A percentile compares a stretch with the other conserved stretches of the same genome.
phyloP scores from a whole-genome alignment of 108 stramenopile genomes.

The Fistulifera pelliculosa region DNA sequence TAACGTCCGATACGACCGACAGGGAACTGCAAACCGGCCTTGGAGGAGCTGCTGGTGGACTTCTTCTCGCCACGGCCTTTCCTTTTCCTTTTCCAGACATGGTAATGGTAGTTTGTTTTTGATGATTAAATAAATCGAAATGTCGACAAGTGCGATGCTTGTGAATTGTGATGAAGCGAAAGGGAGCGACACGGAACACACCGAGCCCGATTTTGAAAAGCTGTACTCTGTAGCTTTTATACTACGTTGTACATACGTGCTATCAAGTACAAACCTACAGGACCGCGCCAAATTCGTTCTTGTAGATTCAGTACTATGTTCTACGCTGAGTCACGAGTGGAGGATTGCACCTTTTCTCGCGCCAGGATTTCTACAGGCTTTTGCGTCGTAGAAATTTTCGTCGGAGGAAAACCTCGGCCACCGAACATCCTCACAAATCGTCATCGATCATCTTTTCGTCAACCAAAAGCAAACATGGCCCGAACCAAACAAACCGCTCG shows the following conservation, averaged over 20 bases:
- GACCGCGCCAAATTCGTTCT: not conserved
- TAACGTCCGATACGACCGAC: slow-evolving; percentile 91
- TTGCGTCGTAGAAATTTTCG: too few relatives aligned
- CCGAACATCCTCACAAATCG: not conserved
- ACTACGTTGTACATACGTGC: too few relatives aligned
- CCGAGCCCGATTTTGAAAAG: not conserved
- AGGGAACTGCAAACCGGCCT: slow-evolving; percentile 95
- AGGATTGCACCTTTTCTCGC: too few relatives aligned
- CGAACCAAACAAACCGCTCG: slow-evolving; percentile 98
- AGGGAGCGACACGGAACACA: not conserved
- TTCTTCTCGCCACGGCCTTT: slow-evolving; percentile 84
- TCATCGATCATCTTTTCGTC: not conserved
- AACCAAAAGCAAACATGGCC: slow-evolving; percentile 53
- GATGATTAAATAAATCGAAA: not conserved
- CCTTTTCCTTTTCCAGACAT: slow-evolving; percentile 42
- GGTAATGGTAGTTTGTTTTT: slow-evolving; percentile 6
- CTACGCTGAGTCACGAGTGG: slow-evolving; percentile 17
- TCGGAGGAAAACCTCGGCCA: not conserved
- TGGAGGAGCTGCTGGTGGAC: slow-evolving; percentile 75
- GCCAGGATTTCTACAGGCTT: too few relatives aligned
- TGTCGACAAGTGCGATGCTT: slow-evolving; percentile 2
- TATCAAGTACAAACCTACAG: not conserved
- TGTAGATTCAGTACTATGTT: slow-evolving; percentile 10
- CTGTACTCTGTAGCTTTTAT: not conserved
- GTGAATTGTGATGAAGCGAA: not conserved